These are phyloP conservation scores for Penicillium verhagenii DNA, from an alignment of 495 filamentous ascomycete species.

Conservation along the genomic window DNA sequence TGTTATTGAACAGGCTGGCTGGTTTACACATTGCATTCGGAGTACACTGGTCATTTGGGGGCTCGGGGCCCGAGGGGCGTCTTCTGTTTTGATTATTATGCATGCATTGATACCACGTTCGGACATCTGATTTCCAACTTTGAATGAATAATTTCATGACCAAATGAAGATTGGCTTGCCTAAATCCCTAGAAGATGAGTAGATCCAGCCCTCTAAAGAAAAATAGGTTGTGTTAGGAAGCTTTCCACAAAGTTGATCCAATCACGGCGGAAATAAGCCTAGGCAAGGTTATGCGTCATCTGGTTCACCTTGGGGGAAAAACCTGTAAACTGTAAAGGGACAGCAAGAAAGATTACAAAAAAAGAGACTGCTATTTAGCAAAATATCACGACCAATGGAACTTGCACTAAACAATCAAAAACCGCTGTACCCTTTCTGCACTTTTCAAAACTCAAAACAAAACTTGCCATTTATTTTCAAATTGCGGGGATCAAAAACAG, in stretches of 20 bases:
- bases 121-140: background rate
- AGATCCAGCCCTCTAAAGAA: background rate
- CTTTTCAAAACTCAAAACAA: background rate
- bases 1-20: background rate
- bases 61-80: too few relatives aligned
- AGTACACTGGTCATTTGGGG: too few relatives aligned
- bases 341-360: slow-evolving; percentile 5
- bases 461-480: slow-evolving; percentile 9
- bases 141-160: background rate
- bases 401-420: slow-evolving; percentile 6
- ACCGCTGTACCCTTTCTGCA: slow-evolving; percentile 9
- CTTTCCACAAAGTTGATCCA: background rate
- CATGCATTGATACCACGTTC: background rate
- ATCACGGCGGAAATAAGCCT: background rate
- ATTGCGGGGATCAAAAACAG: background rate
- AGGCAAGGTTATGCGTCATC: background rate
- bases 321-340: background rate
- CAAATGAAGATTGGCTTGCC: background rate
- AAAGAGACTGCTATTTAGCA: slow-evolving; percentile 12
- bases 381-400: slow-evolving; percentile 7
- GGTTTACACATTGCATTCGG: background rate
- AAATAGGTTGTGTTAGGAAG: background rate
- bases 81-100: background rate
- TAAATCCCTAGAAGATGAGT: background rate
- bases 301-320: background rate